phyloP scores from a whole-genome alignment of 192 early-diverging fungal genomes.

The Piromyces finnis region DNA sequence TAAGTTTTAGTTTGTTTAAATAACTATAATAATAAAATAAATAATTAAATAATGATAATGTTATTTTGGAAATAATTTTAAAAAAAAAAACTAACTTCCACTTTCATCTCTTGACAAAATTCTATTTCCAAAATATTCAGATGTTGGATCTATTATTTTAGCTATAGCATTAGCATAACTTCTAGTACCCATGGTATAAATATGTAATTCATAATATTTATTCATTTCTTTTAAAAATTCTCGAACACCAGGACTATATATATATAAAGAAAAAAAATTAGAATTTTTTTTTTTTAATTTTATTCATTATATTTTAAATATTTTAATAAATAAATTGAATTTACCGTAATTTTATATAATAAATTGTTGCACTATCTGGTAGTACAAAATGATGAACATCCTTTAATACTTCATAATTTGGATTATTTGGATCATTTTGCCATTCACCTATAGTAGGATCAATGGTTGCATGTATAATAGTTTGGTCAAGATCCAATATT shows the following conservation, averaged over 20 bases:
- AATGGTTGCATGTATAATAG: constrained; percentile 77
- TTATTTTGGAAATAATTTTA: too few relatives aligned
- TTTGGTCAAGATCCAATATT: constrained; percentile 94
- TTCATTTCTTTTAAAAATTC: constrained; percentile 55
- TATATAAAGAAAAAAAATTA: not conserved
- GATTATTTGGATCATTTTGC: constrained; percentile 41
- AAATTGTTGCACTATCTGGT: constrained; percentile 39
- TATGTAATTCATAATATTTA: constrained; percentile 79
- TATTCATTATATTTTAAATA: too few relatives aligned
- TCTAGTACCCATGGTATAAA: constrained; percentile 97
- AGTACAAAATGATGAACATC: constrained; percentile 64
- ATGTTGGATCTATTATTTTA: constrained; percentile 65
- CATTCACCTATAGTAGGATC: constrained; percentile 57
- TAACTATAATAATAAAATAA: too few relatives aligned
- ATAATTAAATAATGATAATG: too few relatives aligned
- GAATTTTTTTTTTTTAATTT: too few relatives aligned
- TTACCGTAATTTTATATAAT: constrained; percentile 70
- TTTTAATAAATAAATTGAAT: not conserved
- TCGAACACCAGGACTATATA: constrained; percentile 51
- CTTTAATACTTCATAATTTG: constrained; percentile 24
- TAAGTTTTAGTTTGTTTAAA: too few relatives aligned
- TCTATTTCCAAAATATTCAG: constrained; percentile 60
- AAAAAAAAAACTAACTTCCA: constrained; percentile 41
- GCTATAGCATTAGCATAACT: constrained; percentile 82
- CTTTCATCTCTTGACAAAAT: constrained; percentile 89